Evolutionary conservation across 371 early-diverging fungal species (phyloP), one percentile per base, ranked within the genome.

Genomic region (Synchytrium microbalum): DNA sequence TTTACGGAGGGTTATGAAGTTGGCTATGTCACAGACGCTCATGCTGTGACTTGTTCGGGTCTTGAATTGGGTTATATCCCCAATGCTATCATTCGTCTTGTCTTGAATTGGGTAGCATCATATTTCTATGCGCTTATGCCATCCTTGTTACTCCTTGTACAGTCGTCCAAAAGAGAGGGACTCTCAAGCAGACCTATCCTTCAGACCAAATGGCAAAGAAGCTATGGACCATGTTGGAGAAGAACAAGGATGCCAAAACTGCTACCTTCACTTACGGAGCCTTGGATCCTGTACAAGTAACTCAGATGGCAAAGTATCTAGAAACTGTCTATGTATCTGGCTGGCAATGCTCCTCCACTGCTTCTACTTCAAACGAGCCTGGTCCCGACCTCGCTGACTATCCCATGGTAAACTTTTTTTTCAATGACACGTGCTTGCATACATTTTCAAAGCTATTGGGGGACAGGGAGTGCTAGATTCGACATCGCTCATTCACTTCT

Each of bases 351-450:
- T 95, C 96, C 32, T 95, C 96, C 26, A 97, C 96, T 32, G 98
- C 98, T 62, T 92, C 93, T 56, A 84, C 92, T 67, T 87, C 91
- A 72, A 96, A 98, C 82, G 98, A 98, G 81, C 98, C 98, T 64
- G 98, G 98, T 25, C 98, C 96, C 33, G 98, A 98, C 87, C 87
- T 96, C 62, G 97, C 97, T 69, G 97, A 96, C 78, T 96, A 96
- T 76, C 98, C 98, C 31, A 80, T 80, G 81, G 75, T 72, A 57
- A 62, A 69, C 57, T n/a, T 29, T 13, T 2, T 5, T 25, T 46
- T 38, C 53, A 56, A 58, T 16, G 58, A 58, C 14, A 51, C 52
- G 52, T 51, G n/a, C 27, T 57, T n/a, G 10, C 57, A 13, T 24
- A 13, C 10, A 16, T 57, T 57, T 57, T 14, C 24, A 8, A 57